These are phyloP conservation scores for Podaxis rugospora DNA, from an alignment of 768 basidiomycete species.

Conservation along the genomic window DNA sequence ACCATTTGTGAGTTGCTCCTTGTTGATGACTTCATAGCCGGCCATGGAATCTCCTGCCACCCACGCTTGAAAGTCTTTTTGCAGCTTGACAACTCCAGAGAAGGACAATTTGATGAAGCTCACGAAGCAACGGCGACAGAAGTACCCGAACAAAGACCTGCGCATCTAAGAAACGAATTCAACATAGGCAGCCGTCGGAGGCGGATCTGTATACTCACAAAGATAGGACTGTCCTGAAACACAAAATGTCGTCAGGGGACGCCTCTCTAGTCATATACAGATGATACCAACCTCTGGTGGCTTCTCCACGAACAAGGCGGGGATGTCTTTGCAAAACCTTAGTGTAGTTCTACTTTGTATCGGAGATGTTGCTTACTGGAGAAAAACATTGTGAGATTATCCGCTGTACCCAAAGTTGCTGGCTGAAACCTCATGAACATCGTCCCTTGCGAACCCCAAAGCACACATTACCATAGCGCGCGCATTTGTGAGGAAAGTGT, in stretches of 20 bases:
- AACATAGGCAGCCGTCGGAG: neutral
- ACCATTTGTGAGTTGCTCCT: conserved; percentile 45
- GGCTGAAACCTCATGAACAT: neutral
- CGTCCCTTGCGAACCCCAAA: neutral
- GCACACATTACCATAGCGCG: conserved; percentile 30
- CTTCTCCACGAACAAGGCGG: conserved; percentile 55
- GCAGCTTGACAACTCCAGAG: conserved; percentile 61
- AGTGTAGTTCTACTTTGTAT: neutral
- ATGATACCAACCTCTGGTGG: conserved; percentile 5
- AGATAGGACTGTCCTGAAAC: conserved; percentile 20
- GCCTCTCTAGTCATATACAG: neutral
- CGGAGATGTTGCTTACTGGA: conserved; percentile 28
- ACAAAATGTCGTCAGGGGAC: neutral
- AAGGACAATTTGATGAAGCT: conserved; percentile 77
- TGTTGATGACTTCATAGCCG: conserved; percentile 45
- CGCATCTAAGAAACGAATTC: conserved; percentile 42
- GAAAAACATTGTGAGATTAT: conserved; percentile 64
- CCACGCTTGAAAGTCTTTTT: conserved; percentile 67
- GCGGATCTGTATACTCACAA: conserved; percentile 12
- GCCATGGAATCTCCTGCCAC: conserved; percentile 39
- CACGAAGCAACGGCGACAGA: conserved; percentile 72
- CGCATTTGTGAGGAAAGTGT: conserved; percentile 42
- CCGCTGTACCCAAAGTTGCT: conserved; percentile 48
- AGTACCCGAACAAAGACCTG: conserved; percentile 78
- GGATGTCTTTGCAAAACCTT: conserved; percentile 35